phyloP scores from a whole-genome alignment of 352 stramenopile genomes.

The Globisporangium middletonii region DNA sequence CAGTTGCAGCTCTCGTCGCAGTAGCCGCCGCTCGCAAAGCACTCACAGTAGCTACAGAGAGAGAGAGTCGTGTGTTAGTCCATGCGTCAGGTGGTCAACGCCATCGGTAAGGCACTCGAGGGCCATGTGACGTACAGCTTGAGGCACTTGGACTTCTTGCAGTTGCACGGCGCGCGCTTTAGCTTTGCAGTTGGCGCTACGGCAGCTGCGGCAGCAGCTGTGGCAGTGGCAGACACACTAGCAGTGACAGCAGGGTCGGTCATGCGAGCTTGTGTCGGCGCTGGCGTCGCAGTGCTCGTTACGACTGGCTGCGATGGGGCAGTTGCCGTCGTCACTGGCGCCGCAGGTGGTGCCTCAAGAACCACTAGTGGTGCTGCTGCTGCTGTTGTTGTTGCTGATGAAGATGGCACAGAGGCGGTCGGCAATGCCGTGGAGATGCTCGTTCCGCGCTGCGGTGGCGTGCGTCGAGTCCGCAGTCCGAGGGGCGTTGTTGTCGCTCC shows the following conservation, averaged over 20 bases:
- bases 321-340: neutral
- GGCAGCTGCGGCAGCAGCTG: slow-evolving; percentile 1
- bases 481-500: neutral
- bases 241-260: neutral
- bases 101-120: neutral
- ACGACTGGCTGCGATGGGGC: neutral
- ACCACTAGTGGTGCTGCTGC: no score
- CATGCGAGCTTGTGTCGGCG: neutral
- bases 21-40: slow-evolving; percentile 90
- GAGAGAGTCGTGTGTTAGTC: neutral
- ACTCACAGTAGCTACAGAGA: slow-evolving; percentile 89
- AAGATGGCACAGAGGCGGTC: no score
- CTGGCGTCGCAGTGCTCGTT: neutral
- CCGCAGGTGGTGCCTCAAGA: slow-evolving; percentile 5
- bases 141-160: slow-evolving; percentile 97
- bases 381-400: neutral
- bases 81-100: neutral
- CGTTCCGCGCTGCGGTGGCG: neutral
- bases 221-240: neutral
- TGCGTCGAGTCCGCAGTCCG: neutral
- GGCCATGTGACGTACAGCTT: slow-evolving; percentile 92
- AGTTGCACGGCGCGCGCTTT: slow-evolving; percentile 91
- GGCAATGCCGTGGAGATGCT: slow-evolving; percentile 5
- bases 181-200: slow-evolving; percentile 4
- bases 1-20: slow-evolving; percentile 93